phyloP scores from a whole-genome alignment of 1,284 basidiomycete genomes.

The Ceratobasidium sp. region DNA sequence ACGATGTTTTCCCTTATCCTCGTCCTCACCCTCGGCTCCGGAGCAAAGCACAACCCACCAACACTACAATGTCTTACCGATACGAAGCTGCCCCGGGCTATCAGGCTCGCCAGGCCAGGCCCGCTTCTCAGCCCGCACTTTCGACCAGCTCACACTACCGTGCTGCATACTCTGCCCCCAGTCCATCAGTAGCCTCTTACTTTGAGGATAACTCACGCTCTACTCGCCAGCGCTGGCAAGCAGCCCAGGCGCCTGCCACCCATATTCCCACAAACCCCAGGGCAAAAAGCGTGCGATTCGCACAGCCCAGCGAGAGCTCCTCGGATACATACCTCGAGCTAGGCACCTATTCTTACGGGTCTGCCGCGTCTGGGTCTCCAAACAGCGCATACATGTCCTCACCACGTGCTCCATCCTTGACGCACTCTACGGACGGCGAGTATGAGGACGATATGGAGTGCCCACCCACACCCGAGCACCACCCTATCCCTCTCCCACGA shows the following conservation, averaged over 20 bases:
- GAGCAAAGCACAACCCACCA: no score
- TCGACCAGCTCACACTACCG: conserved; percentile 7
- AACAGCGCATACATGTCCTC: background rate
- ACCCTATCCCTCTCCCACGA: background rate
- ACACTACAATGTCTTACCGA: conserved; percentile 16
- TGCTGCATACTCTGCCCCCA: background rate
- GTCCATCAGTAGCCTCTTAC: background rate
- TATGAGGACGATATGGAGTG: conserved; percentile 10
- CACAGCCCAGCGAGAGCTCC: background rate
- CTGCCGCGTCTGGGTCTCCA: background rate
- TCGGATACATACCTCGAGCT: background rate
- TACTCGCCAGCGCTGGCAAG: background rate
- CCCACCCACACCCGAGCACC: background rate
- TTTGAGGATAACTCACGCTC: background rate
- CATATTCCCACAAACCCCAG: background rate
- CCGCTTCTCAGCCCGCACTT: background rate
- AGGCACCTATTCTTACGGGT: background rate
- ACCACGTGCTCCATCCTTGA: background rate
- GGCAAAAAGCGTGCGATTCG: background rate
- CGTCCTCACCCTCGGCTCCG: no score
- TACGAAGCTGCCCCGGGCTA: conserved; percentile 22
- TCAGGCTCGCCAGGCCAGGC: background rate
- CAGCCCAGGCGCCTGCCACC: background rate
- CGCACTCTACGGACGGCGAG: conserved; percentile 2
- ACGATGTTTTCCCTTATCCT: no score